Conservation (phyloP, 768 basidiomycete species). For the Kondoa subrosea region DNA sequence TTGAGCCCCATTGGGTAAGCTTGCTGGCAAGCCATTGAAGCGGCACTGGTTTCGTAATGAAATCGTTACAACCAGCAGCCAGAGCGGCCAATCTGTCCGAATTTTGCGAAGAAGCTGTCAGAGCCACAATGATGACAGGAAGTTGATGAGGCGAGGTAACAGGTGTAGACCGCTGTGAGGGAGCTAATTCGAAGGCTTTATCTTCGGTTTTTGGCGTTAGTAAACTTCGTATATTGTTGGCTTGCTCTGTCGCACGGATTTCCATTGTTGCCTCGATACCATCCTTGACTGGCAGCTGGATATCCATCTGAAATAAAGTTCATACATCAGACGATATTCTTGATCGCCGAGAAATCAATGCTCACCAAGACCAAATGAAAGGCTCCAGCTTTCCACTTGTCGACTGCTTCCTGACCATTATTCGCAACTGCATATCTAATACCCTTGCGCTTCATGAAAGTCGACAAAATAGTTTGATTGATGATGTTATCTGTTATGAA, state of each 20-base stretch:
- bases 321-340: not conserved
- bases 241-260: constrained; percentile 68
- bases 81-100: constrained; percentile 92
- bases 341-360: constrained; percentile 17
- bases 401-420: constrained; percentile 85
- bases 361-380: constrained; percentile 91
- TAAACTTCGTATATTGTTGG: constrained; percentile 48
- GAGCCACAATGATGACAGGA: constrained; percentile 93
- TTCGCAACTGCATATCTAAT: constrained; percentile 89
- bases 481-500: constrained; percentile 83
- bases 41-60: constrained; percentile 91
- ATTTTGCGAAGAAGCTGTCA: constrained; percentile 89
- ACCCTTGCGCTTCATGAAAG: constrained; percentile 87
- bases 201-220: constrained; percentile 51
- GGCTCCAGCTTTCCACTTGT: constrained; percentile 79
- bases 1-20: constrained; percentile 98
- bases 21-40: constrained; percentile 91
- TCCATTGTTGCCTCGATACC: constrained; percentile 94
- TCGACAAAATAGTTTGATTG: constrained; percentile 92
- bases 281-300: constrained; percentile 98
- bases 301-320: constrained; percentile 75
- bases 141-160: constrained; percentile 30
- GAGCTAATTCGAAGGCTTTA: constrained; percentile 26
- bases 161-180: constrained; percentile 13
- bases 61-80: constrained; percentile 96